These are phyloP conservation scores for Xylaria arbuscula DNA, from an alignment of 2,329 filamentous ascomycete species.

Conservation along the genomic window DNA sequence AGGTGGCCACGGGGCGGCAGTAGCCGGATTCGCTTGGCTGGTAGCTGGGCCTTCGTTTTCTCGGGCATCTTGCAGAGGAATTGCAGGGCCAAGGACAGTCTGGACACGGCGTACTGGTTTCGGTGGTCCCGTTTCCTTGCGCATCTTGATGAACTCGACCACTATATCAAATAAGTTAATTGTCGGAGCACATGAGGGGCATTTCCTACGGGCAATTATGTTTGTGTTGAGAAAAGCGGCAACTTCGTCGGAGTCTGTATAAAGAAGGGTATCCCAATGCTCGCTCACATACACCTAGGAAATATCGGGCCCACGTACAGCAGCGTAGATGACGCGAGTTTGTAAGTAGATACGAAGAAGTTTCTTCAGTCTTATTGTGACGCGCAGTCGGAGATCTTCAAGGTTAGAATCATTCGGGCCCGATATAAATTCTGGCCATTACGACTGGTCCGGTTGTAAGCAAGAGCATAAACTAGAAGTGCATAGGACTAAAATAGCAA, in stretches of 20 bases:
- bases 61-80: neutral
- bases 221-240: slow-evolving; percentile 17
- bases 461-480: neutral
- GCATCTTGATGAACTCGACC: slow-evolving; percentile 18
- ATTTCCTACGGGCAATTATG: slow-evolving; percentile 9
- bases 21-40: neutral
- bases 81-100: neutral
- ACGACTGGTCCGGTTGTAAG: too few relatives aligned
- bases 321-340: slow-evolving; percentile 3
- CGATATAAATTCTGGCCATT: too few relatives aligned
- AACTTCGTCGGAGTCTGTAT: neutral
- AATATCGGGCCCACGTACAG: neutral
- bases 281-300: slow-evolving; percentile 23
- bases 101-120: neutral
- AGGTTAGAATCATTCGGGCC: too few relatives aligned
- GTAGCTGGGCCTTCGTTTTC: neutral
- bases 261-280: slow-evolving; percentile 21
- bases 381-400: slow-evolving; percentile 6
- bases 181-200: neutral
- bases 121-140: neutral
- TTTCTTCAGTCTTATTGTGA: slow-evolving; percentile 8
- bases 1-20: slow-evolving; percentile 11
- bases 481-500: too few relatives aligned
- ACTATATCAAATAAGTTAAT: neutral
- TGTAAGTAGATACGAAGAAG: slow-evolving; percentile 19